phyloP scores from a whole-genome alignment of 805 yeast species.

The Tetrapisispora iriomotensis region DNA sequence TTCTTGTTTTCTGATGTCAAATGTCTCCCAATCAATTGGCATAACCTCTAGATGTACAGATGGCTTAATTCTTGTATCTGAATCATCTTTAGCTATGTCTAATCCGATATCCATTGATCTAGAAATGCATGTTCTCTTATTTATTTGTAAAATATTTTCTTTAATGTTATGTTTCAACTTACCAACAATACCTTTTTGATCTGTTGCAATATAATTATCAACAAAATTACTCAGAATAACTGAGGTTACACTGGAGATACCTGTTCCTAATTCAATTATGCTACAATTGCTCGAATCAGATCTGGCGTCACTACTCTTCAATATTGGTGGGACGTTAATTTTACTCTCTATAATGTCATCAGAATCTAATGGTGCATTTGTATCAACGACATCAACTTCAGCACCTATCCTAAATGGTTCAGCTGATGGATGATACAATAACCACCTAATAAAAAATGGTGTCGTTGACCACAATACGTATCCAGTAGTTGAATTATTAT shows the following conservation, averaged over 20 bases:
- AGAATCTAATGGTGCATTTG: background rate
- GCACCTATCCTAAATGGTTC: constrained; percentile 13
- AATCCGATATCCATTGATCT: constrained; percentile 5
- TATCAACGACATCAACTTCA: constrained; percentile 2
- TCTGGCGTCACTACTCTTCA: background rate
- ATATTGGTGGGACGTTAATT: background rate
- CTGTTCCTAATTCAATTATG: constrained; percentile 27
- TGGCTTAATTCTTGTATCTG: background rate
- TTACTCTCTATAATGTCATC: background rate
- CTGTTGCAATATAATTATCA: constrained; percentile 22
- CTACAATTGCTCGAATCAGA: background rate
- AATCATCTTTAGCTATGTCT: background rate
- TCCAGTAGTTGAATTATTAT: constrained; percentile 30
- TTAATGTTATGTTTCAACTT: constrained; percentile 21
- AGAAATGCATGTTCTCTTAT: constrained; percentile 11
- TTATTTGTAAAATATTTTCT: constrained; percentile 20
- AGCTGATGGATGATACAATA: constrained; percentile 19
- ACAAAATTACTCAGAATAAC: constrained; percentile 23
- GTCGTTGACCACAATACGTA: constrained; percentile 30
- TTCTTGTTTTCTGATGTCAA: constrained; percentile 5
- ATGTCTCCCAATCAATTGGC: constrained; percentile 28
- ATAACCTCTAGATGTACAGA: constrained; percentile 15
- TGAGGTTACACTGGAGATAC: constrained; percentile 24
- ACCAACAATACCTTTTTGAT: constrained; percentile 25
- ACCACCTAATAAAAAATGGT: constrained; percentile 27